Evolutionary conservation across 345 rosid genomes (phyloP), one percentile per base, ranked within the genome.

Genomic region (Lumnitzera racemosa): DNA sequence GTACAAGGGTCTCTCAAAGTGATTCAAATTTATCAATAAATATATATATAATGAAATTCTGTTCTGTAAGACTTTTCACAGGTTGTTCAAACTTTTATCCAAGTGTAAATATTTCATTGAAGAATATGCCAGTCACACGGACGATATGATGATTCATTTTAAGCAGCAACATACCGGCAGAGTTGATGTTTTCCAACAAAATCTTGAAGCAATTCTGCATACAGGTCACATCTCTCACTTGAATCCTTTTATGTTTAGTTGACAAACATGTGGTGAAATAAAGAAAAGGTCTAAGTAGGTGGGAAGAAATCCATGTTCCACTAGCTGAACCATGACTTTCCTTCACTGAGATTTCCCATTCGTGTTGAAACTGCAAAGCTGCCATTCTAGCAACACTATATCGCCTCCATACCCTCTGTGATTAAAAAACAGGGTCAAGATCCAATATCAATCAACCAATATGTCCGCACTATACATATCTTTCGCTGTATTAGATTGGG

Each of bases 361-460:
- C 89, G 49, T 70, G 81, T 64, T 56, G 89, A 66, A 92, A 66
- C 79, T 69, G 70, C 62, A 74, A 16, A 47, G 96, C 91, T 58
- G 69, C 83, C 61, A 63, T 80, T 79, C 70, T 87, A 46, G 73
- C 79, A 70, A 76, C 82, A 61, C 31, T 49, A 69, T 79, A 81
- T 16, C 88, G 68, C 83, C 88, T 83, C 96, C 96, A 92, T 23
- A 85, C 81, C 70, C 90, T 83, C 96, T 92, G 76, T 36, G 9
- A 36, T 36, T 36, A 65, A 53, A 61, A 43, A 49, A 51, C 5
- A 27, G 31, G 31, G 31, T 27, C 31, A 55, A 65, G 66, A 61
- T 20, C 12, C 36, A 6, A 48, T 60, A 55, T 72, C 55, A 47
- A 36, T 36, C 11, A 9, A 36, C 43, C 7, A 36, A 36, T 36